Percentiles rank a stretch among this genome's conserved stretches.
Conservation (phyloP, 2,329 filamentous ascomycete species). For the Geosmithia morbida region DNA sequence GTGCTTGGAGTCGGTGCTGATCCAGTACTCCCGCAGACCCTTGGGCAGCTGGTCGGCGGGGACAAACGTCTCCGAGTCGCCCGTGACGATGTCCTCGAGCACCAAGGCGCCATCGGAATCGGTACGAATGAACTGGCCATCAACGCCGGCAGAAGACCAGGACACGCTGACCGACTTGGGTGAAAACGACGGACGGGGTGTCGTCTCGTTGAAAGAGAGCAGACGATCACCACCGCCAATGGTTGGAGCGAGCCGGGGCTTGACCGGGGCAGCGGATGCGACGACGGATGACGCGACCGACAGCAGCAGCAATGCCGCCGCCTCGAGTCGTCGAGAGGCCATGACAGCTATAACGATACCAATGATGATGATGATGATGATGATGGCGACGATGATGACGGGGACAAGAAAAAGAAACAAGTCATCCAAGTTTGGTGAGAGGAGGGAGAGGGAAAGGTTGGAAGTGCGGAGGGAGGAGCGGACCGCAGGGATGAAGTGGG, state of each 20-base stretch:
- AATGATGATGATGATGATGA: neutral
- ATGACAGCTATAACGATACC: neutral
- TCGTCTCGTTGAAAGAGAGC: slow-evolving; percentile 46
- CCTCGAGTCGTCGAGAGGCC: neutral
- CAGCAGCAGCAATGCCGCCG: neutral
- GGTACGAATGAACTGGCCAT: slow-evolving; percentile 46
- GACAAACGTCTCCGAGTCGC: slow-evolving; percentile 40
- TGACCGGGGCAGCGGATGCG: slow-evolving; percentile 16
- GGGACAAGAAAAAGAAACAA: neutral
- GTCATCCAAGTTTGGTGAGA: neutral
- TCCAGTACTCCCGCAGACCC: slow-evolving; percentile 42
- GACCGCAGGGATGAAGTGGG: too few relatives aligned
- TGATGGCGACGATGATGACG: neutral
- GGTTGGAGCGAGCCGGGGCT: slow-evolving; percentile 39
- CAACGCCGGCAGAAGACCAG: slow-evolving; percentile 43
- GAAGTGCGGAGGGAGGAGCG: neutral
- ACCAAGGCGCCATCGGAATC: slow-evolving; percentile 36
- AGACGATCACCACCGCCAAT: slow-evolving; percentile 39
- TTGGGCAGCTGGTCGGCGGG: slow-evolving; percentile 40
- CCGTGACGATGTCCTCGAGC: slow-evolving; percentile 46
- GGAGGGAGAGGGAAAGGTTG: neutral
- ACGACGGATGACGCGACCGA: slow-evolving; percentile 7
- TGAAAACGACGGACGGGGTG: slow-evolving; percentile 27
- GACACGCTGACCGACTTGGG: slow-evolving; percentile 31
- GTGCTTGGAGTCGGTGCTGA: slow-evolving; percentile 42